Conservation (phyloP, 164 flowering plant species). For the Vitis labrusca region DNA sequence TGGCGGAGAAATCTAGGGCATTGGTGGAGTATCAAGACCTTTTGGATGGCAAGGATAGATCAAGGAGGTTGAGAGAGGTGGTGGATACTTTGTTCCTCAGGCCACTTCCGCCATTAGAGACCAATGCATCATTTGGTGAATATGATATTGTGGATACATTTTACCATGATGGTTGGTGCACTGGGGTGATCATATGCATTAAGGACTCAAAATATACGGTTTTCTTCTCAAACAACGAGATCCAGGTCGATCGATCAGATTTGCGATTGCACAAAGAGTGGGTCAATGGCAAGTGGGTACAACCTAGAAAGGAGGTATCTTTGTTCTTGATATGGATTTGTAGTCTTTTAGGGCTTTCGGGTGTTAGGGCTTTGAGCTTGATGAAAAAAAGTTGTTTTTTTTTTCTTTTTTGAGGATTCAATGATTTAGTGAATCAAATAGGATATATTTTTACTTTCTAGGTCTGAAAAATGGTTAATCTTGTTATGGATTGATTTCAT, state of each 20-base stretch:
- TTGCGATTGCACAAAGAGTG: slow-evolving; percentile 26
- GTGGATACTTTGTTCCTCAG: slow-evolving; percentile 19
- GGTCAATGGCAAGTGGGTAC: slow-evolving; percentile 32
- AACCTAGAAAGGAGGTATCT: slow-evolving; percentile 24
- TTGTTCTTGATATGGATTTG: no score
- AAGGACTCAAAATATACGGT: slow-evolving; percentile 17
- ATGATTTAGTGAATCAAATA: no score
- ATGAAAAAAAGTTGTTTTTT: no score
- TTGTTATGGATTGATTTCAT: no score
- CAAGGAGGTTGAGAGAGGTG: slow-evolving; percentile 19
- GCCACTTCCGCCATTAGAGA: slow-evolving; percentile 27
- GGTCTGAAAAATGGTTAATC: no score
- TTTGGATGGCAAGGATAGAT: slow-evolving; percentile 24
- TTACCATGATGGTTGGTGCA: slow-evolving; percentile 40
- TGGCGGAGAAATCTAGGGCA: slow-evolving; percentile 4
- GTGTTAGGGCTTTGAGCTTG: no score
- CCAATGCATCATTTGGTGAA: slow-evolving; percentile 14
- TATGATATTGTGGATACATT: slow-evolving; percentile 32
- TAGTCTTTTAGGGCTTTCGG: no score
- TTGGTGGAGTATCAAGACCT: slow-evolving; percentile 25
- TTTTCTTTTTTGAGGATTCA: not conserved
- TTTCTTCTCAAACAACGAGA: slow-evolving; percentile 25
- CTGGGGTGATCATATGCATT: slow-evolving; percentile 27
- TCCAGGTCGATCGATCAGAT: slow-evolving; percentile 11
- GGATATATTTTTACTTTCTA: no score